A percentile compares a stretch with the other conserved stretches of the same genome.
These are phyloP conservation scores for Colletotrichum sojae DNA, from an alignment of 2,329 filamentous ascomycete species.

Conservation along the genomic window DNA sequence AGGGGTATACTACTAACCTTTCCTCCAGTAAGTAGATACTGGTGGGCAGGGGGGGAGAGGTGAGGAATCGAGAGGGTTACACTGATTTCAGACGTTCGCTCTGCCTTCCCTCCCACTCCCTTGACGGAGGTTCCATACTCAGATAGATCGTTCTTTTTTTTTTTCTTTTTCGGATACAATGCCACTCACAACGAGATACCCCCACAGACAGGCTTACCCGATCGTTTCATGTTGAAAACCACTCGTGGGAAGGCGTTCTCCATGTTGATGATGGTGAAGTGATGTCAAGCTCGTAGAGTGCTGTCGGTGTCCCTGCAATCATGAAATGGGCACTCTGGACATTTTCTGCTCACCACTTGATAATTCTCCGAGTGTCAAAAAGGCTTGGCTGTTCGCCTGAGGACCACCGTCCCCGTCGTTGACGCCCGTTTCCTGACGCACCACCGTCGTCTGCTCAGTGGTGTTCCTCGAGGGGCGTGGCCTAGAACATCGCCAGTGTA, in stretches of 20 bases:
- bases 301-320: not conserved
- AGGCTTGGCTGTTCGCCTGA: not conserved
- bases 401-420: not conserved
- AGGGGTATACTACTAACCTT: conserved; percentile 11
- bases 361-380: not conserved
- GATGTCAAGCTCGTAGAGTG: not conserved
- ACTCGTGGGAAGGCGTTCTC: conserved; percentile 1
- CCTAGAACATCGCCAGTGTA: not conserved
- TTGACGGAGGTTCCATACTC: conserved; percentile 24
- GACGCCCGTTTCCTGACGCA: not conserved
- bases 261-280: not conserved
- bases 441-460: not conserved
- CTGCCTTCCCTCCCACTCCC: not conserved
- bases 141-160: conserved; percentile 34
- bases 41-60: conserved; percentile 5
- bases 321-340: not conserved
- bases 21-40: conserved; percentile 20
- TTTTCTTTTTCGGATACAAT: conserved; percentile 2
- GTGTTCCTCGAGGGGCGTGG: not conserved
- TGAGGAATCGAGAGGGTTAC: not conserved
- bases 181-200: conserved; percentile 17
- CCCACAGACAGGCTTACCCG: conserved; percentile 12
- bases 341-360: not conserved
- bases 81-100: conserved; percentile 5
- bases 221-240: conserved; percentile 24